A percentile compares a stretch with the other conserved stretches of the same genome.
Evolutionary conservation across 805 yeast genomes (phyloP).

Genomic region (Yarrowia divulgata): DNA sequence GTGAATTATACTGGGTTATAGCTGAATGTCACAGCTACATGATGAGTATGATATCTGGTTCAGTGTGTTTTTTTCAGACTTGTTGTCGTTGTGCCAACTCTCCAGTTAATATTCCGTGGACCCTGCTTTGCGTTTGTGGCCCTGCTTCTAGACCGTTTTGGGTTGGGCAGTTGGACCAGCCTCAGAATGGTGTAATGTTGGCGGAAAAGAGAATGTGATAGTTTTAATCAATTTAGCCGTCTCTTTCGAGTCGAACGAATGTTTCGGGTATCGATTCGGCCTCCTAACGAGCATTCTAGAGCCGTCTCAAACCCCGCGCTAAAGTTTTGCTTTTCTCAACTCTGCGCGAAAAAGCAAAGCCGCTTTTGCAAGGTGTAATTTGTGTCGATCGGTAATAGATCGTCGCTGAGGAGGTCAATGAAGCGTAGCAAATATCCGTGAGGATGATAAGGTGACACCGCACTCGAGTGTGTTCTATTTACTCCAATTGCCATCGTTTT

Average conservation of each 20-base stretch:
- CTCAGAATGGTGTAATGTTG: background rate
- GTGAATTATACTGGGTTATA: no score
- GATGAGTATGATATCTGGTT: no score
- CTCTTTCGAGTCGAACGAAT: background rate
- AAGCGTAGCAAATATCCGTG: no score
- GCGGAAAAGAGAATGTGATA: no score
- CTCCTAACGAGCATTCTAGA: background rate
- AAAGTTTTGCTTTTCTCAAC: conserved; percentile 1
- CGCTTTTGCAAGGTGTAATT: background rate
- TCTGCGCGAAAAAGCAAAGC: conserved; percentile 3
- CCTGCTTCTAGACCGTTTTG: background rate
- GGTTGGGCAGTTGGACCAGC: background rate
- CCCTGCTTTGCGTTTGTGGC: conserved; percentile 9
- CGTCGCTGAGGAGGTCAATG: conserved; percentile 1
- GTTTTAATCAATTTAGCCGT: background rate
- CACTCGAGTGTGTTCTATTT: no score
- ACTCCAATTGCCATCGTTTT: no score
- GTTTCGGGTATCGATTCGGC: background rate
- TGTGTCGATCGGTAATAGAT: background rate
- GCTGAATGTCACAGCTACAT: no score
- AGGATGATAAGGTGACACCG: no score
- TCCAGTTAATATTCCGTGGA: background rate
- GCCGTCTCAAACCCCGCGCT: background rate
- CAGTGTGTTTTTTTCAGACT: no score
- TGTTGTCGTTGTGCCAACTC: no score